Evolutionary conservation across 352 stramenopile species (phyloP).

Genomic region (Phytophthora sojae): DNA sequence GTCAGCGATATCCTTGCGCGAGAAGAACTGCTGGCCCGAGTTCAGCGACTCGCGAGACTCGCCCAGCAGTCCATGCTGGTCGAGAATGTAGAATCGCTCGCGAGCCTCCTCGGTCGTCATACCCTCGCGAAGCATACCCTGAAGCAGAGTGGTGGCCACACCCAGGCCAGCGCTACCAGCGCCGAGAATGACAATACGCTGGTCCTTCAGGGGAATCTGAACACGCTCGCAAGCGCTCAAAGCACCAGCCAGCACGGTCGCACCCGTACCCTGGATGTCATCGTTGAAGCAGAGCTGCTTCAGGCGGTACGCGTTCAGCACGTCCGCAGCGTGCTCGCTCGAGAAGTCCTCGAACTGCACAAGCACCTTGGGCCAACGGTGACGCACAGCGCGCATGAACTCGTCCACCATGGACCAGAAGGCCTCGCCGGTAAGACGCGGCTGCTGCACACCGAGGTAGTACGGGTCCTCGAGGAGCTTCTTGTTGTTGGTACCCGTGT

Average conservation of each 20-base stretch:
- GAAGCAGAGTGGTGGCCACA: slow-evolving; percentile 90
- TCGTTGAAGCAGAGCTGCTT: slow-evolving; percentile 97
- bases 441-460: slow-evolving; percentile 95
- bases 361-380: slow-evolving; percentile 93
- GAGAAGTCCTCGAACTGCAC: slow-evolving; percentile 98
- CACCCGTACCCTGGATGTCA: slow-evolving; percentile 98
- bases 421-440: slow-evolving; percentile 87
- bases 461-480: slow-evolving; percentile 93
- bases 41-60: slow-evolving; percentile 57
- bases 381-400: slow-evolving; percentile 84
- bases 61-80: slow-evolving; percentile 78
- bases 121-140: slow-evolving; percentile 92
- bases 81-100: slow-evolving; percentile 80
- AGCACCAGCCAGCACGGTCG: slow-evolving; percentile 93
- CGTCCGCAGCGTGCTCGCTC: slow-evolving; percentile 85
- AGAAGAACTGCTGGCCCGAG: slow-evolving; percentile 86
- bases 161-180: slow-evolving; percentile 95
- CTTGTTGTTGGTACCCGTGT: slow-evolving; percentile 98
- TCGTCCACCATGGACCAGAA: slow-evolving; percentile 98
- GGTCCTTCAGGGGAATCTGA: slow-evolving; percentile 88
- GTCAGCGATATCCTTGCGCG: slow-evolving; percentile 69
- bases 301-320: slow-evolving; percentile 96
- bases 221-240: slow-evolving; percentile 80
- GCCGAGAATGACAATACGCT: slow-evolving; percentile 96
- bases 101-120: slow-evolving; percentile 74